Percentiles rank a stretch among this genome's conserved stretches.
Conservation (phyloP, 208 protist species). For the Crithidia fasciculata region DNA sequence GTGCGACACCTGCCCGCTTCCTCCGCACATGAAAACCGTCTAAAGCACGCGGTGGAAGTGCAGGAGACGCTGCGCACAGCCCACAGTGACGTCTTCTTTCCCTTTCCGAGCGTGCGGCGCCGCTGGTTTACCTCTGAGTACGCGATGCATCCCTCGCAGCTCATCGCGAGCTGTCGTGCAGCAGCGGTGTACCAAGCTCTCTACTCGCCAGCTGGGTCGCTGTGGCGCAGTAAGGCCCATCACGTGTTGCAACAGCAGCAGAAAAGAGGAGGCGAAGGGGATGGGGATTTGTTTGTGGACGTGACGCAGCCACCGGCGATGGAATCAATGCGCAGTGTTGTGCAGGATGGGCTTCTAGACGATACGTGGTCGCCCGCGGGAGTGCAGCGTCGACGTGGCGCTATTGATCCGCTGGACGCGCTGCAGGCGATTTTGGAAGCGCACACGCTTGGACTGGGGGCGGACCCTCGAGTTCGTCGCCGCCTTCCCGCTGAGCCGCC, state of each 20-base stretch:
- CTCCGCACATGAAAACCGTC: not conserved
- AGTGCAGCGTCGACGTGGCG: conserved; percentile 38
- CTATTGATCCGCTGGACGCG: conserved; percentile 63
- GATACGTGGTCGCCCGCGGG: conserved; percentile 33
- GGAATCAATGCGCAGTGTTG: not conserved
- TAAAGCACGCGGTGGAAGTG: conserved; percentile 38
- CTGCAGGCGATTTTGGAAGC: conserved; percentile 49
- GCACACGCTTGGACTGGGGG: not conserved
- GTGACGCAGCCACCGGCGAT: not conserved
- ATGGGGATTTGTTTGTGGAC: conserved; percentile 8
- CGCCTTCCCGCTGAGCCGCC: conserved; percentile 1
- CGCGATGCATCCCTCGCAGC: conserved; percentile 46
- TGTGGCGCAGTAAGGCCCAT: conserved; percentile 17
- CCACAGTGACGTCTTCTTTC: conserved; percentile 82
- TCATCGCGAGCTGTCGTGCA: conserved; percentile 49
- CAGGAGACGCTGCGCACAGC: conserved; percentile 47
- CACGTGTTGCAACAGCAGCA: not conserved
- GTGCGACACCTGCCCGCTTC: not conserved
- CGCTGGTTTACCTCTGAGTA: conserved; percentile 81
- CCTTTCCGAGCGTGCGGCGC: conserved; percentile 66
- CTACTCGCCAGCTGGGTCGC: conserved; percentile 16
- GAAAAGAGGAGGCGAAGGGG: not conserved
- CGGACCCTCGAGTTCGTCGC: too few relatives aligned
- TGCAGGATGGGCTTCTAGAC: too few relatives aligned
- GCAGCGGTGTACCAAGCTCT: conserved; percentile 67